phyloP scores from a whole-genome alignment of 805 yeast species.

The Torulaspora maleeae region DNA sequence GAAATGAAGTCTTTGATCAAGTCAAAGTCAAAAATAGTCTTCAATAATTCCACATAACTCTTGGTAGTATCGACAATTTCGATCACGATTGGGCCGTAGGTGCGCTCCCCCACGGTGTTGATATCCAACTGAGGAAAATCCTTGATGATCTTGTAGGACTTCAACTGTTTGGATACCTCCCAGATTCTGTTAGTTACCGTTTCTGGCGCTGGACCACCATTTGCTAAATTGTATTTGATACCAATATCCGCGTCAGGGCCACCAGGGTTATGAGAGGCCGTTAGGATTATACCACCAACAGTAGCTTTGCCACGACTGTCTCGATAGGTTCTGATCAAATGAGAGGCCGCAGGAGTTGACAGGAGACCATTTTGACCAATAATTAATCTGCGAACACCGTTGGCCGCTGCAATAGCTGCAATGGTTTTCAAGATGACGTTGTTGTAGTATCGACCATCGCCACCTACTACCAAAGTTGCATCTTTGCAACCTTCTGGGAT shows the following conservation, averaged over 20 bases:
- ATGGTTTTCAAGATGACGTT: constrained; percentile 75
- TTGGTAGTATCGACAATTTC: constrained; percentile 79
- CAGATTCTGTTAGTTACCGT: constrained; percentile 83
- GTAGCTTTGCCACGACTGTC: constrained; percentile 39
- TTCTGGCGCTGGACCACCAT: constrained; percentile 99
- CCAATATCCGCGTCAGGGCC: constrained; percentile 91
- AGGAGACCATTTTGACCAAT: constrained; percentile 85
- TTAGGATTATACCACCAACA: constrained; percentile 92
- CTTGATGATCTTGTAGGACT: constrained; percentile 53
- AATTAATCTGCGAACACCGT: constrained; percentile 79
- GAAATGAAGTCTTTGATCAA: constrained; percentile 68
- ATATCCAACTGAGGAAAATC: constrained; percentile 66
- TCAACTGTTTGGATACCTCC: constrained; percentile 57
- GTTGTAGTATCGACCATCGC: constrained; percentile 94
- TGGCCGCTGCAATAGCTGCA: constrained; percentile 81
- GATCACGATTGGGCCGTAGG: constrained; percentile 58
- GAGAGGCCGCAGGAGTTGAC: constrained; percentile 95
- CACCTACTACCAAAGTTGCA: constrained; percentile 85
- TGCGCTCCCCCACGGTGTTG: constrained; percentile 47
- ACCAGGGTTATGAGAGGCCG: constrained; percentile 98
- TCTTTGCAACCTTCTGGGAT: constrained; percentile 83
- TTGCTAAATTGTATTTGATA: constrained; percentile 87
- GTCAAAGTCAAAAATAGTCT: constrained; percentile 81
- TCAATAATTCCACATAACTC: constrained; percentile 74
- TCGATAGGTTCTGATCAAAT: constrained; percentile 67